Evolutionary conservation across 1,284 basidiomycete species (phyloP).

Genomic region (Austroboletus niveus): DNA sequence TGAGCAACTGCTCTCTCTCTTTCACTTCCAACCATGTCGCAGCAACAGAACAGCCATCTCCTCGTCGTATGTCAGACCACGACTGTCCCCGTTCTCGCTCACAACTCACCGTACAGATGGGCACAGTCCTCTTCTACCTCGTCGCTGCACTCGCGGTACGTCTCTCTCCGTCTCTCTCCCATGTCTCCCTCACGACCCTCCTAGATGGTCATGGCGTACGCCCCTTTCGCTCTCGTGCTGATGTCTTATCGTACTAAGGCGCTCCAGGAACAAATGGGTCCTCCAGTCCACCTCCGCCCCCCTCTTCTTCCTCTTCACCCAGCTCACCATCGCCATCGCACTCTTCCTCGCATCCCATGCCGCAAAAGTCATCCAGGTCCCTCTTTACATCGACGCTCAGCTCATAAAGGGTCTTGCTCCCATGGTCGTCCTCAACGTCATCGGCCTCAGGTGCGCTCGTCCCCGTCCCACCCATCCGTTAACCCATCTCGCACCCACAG

Average conservation of each 20-base stretch:
- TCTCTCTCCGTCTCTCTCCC: slow-evolving; percentile 18
- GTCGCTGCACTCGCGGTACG: slow-evolving; percentile 79
- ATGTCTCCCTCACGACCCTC: slow-evolving; percentile 14
- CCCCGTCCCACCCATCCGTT: not conserved
- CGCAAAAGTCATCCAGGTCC: slow-evolving; percentile 59
- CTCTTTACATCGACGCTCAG: slow-evolving; percentile 56
- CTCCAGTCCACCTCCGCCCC: slow-evolving; percentile 66
- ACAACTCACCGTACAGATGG: slow-evolving; percentile 39
- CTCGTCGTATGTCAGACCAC: slow-evolving; percentile 28
- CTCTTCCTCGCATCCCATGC: slow-evolving; percentile 68
- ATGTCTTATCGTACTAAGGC: slow-evolving; percentile 10
- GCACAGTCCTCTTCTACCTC: slow-evolving; percentile 74
- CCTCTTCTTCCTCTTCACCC: slow-evolving; percentile 82
- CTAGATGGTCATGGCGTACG: slow-evolving; percentile 79
- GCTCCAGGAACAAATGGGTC: slow-evolving; percentile 76
- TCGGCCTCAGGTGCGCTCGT: slow-evolving; percentile 68
- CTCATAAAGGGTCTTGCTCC: slow-evolving; percentile 71
- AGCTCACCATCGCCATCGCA: slow-evolving; percentile 74
- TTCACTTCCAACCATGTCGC: slow-evolving; percentile 16
- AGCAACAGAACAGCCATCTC: slow-evolving; percentile 28
- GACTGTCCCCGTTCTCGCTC: no score
- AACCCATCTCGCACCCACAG: slow-evolving; percentile 36
- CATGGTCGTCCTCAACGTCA: slow-evolving; percentile 70
- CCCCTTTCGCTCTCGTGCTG: slow-evolving; percentile 2
- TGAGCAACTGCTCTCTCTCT: not conserved